A percentile compares a stretch with the other conserved stretches of the same genome.
phyloP scores from a whole-genome alignment of 2,329 filamentous ascomycete genomes.

The Penicillium palitans region DNA sequence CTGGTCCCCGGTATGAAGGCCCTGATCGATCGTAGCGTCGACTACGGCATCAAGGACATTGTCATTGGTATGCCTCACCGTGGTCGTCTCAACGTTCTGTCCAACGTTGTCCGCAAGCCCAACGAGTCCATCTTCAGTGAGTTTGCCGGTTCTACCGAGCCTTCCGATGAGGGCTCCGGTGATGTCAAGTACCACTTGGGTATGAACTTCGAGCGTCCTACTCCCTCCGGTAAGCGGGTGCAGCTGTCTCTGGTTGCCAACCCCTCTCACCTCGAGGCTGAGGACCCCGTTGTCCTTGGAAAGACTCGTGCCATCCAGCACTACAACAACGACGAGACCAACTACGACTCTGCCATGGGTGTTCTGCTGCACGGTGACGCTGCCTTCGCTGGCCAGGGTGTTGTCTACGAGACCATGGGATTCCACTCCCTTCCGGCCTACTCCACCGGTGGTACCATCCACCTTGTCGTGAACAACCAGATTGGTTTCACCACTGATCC shows the following conservation, averaged over 20 bases:
- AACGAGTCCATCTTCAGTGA: constrained; percentile 99
- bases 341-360: constrained; percentile 87
- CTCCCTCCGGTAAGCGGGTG: constrained; percentile 97
- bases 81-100: constrained; percentile 95
- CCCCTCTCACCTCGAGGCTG: constrained; percentile 95
- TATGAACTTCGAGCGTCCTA: constrained; percentile 99
- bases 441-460: constrained; percentile 95
- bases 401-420: constrained; percentile 97
- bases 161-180: constrained; percentile 92
- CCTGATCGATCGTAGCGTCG: constrained; percentile 94
- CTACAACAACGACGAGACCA: constrained; percentile 95
- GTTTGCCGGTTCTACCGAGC: constrained; percentile 83
- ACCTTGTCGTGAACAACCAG: constrained; percentile 98
- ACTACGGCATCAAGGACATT: constrained; percentile 98
- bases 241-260: constrained; percentile 98
- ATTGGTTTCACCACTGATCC: constrained; percentile 99
- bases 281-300: constrained; percentile 95
- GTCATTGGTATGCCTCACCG: constrained; percentile 99
- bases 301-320: constrained; percentile 98
- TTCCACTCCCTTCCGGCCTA: constrained; percentile 95
- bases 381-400: constrained; percentile 91
- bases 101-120: constrained; percentile 97
- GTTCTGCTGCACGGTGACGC: constrained; percentile 96
- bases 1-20: constrained; percentile 99
- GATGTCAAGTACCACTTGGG: constrained; percentile 99